Percentiles rank a stretch among this genome's conserved stretches.
phyloP scores from a whole-genome alignment of 106 monocot species.

The Acorus calamus region DNA sequence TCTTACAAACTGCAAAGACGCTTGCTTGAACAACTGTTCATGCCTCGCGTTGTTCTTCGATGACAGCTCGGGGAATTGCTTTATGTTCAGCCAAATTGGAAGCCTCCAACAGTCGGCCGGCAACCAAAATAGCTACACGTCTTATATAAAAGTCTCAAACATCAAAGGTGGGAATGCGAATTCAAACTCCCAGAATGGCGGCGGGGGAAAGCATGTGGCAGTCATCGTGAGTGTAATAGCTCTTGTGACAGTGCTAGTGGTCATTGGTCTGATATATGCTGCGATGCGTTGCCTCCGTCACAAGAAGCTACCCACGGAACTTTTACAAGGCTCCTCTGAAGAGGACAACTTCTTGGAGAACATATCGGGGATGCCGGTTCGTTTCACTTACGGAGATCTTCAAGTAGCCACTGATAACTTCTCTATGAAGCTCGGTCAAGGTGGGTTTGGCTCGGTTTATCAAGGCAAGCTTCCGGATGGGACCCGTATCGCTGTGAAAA shows the following conservation, averaged over 20 bases:
- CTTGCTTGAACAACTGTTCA: conserved; percentile 58
- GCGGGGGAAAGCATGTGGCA: conserved; percentile 9
- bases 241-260: conserved; percentile 25
- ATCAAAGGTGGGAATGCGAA: background rate
- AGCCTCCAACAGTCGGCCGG: conserved; percentile 30
- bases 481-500: conserved; percentile 39
- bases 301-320: conserved; percentile 11
- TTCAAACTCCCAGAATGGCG: background rate
- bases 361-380: conserved; percentile 52
- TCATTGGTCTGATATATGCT: conserved; percentile 27
- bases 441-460: conserved; percentile 80
- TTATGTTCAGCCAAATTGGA: conserved; percentile 53
- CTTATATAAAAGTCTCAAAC: conserved; percentile 42
- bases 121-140: conserved; percentile 1
- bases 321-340: conserved; percentile 16
- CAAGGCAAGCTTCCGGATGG: conserved; percentile 52
- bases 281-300: conserved; percentile 12
- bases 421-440: conserved; percentile 53
- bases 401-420: conserved; percentile 58
- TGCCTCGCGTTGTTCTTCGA: conserved; percentile 58
- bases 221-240: conserved; percentile 27
- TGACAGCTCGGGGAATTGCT: conserved; percentile 29
- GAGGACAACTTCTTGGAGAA: conserved; percentile 51
- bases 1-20: conserved; percentile 28
- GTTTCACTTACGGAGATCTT: conserved; percentile 54